Conservation (phyloP, 169 alveolate species). For the Plasmodium sp. region DNA sequence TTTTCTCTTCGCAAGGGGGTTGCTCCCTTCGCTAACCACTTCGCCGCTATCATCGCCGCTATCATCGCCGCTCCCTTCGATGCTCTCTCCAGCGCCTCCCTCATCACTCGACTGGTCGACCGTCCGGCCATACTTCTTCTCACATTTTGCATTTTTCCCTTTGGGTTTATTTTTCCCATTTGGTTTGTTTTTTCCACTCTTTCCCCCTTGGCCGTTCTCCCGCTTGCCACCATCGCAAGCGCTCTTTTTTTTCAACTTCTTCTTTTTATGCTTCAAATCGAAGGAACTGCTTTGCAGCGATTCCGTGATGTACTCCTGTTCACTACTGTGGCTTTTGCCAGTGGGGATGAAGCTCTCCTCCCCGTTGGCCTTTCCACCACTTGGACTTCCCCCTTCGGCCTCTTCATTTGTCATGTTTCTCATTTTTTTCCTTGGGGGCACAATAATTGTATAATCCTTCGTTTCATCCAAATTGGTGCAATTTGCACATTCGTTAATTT, state of each 20-base stretch:
- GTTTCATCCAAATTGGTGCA: not conserved
- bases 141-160: not conserved
- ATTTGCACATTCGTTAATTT: not conserved
- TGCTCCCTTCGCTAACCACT: not conserved
- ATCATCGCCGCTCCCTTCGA: not conserved
- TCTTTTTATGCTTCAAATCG: not conserved
- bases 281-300: not conserved
- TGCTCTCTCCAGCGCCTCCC: not conserved
- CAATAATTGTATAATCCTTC: conserved; percentile 8
- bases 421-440: conserved; percentile 55
- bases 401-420: conserved; percentile 38
- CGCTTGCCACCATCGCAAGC: not conserved
- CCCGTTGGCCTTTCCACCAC: not conserved
- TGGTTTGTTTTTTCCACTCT: not conserved
- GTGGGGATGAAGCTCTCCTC: not conserved
- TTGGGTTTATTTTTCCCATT: not conserved
- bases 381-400: not conserved
- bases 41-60: not conserved
- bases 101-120: not conserved
- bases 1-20: not conserved
- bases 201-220: not conserved
- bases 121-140: not conserved
- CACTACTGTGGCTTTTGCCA: not conserved
- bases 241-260: conserved; percentile 1
- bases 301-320: conserved; percentile 1